A percentile compares a stretch with the other conserved stretches of the same genome.
Conservation (phyloP, 495 filamentous ascomycete species). For the Penicillium malachiteum region DNA sequence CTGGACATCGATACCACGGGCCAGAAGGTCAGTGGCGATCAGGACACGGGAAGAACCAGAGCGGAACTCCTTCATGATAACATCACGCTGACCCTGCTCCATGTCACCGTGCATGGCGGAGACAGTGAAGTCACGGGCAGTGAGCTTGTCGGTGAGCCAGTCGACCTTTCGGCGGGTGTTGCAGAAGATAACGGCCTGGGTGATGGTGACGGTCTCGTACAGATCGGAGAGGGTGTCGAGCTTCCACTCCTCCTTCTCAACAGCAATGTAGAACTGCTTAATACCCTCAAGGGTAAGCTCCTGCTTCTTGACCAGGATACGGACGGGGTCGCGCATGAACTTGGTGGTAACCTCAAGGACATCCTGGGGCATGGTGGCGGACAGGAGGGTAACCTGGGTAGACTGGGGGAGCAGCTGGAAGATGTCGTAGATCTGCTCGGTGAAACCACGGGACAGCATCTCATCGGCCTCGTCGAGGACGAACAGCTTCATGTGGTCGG, state of each 20-base stretch:
- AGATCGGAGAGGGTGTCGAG: slow-evolving; percentile 97
- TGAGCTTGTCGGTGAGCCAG: slow-evolving; percentile 99
- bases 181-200: slow-evolving; percentile 99
- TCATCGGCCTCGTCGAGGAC: slow-evolving; percentile 99
- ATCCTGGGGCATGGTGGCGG: slow-evolving; percentile 97
- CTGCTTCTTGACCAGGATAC: slow-evolving; percentile 98
- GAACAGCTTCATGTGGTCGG: slow-evolving; percentile 97
- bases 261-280: slow-evolving; percentile 99
- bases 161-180: slow-evolving; percentile 99
- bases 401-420: slow-evolving; percentile 97
- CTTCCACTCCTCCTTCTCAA: slow-evolving; percentile 99
- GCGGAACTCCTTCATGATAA: slow-evolving; percentile 99
- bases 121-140: slow-evolving; percentile 96
- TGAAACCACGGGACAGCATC: slow-evolving; percentile 96
- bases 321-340: slow-evolving; percentile 99
- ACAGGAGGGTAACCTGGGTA: slow-evolving; percentile 96
- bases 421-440: slow-evolving; percentile 99
- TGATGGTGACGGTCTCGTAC: slow-evolving; percentile 99
- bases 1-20: slow-evolving; percentile 99
- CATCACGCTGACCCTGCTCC: slow-evolving; percentile 94
- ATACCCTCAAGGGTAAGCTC: slow-evolving; percentile 98
- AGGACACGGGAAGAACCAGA: slow-evolving; percentile 96
- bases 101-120: slow-evolving; percentile 99
- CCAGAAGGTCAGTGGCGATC: slow-evolving; percentile 95
- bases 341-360: slow-evolving; percentile 99